Base-by-base conservation (phyloP, 2,329 filamentous ascomycete genomes). In the Thyridium curvatum region DNA sequence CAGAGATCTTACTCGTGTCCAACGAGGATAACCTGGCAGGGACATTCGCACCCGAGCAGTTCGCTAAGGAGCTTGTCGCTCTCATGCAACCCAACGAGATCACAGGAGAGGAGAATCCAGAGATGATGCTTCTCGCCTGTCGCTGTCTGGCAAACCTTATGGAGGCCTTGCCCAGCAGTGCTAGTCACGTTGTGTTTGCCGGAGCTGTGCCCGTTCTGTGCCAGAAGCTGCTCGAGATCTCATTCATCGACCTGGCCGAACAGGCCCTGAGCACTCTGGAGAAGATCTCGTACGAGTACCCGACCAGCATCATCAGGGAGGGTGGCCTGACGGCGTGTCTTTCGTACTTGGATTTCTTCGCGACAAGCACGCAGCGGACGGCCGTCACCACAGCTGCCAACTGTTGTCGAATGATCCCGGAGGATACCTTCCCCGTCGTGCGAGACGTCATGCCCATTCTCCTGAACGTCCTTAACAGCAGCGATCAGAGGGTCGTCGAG, bases 351-450 rank as follows among this genome's bases (percentile, higher is more conserved):
- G 93, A 98, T 58, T 98, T 98, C 64, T 98, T 98, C 54, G 85
- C 91, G 13, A 98, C 93, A 0, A 93, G 91, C 60, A 97, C 93
- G 3, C 93, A 98, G 62, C 80, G 93, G 48, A 96, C 91, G 12
- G 93, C 93, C 7, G 93, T 98, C 8, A 97, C 90, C 3, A 98
- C 91, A 12, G 93, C 94, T 9, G 94, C 93, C 40, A 98, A 98
- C 56, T 98, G 93, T 66, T 98, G 94, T 60, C 86, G 93, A 46
- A 96, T 96, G 56, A 93, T 98, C 14, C 87, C 90, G 2, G 84
- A 91, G 51, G 93, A 97, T 53, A 94, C 88, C 0, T 98, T 98
- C 55, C 71, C 81, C 1, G 90, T 94, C 9, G 86, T 98, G 35
- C 80, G 83, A 54, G 90, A 96, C 61, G 93, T 96, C 32, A 98